phyloP scores from a whole-genome alignment of 768 basidiomycete genomes.

The Rhizopogon vinicolor region DNA sequence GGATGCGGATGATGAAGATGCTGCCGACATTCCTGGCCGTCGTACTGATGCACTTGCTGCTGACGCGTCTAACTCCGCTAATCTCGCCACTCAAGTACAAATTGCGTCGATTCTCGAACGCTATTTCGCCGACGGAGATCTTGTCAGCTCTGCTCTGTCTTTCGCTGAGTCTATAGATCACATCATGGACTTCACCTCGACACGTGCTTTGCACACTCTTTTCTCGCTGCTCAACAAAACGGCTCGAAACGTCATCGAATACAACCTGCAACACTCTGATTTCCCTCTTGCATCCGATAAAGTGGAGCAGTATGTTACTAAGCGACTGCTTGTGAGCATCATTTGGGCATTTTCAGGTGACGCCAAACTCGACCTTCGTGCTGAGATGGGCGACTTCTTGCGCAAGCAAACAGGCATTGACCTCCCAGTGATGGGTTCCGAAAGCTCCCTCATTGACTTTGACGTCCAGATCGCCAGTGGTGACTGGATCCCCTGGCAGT shows the following conservation, averaged over 20 bases:
- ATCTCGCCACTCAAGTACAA: conserved; percentile 72
- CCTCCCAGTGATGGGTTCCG: conserved; percentile 68
- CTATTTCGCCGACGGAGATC: conserved; percentile 78
- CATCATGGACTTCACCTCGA: conserved; percentile 97
- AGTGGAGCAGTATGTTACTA: conserved; percentile 87
- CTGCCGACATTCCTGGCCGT: conserved; percentile 55
- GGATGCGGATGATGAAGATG: conserved; percentile 88
- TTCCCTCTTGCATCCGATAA: conserved; percentile 85
- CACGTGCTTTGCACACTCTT: conserved; percentile 89
- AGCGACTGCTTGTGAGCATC: conserved; percentile 84
- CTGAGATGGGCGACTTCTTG: conserved; percentile 86
- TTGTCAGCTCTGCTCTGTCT: conserved; percentile 73
- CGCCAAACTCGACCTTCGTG: conserved; percentile 84
- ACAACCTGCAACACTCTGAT: conserved; percentile 92
- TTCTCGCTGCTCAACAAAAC: conserved; percentile 98
- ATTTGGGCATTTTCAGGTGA: conserved; percentile 99
- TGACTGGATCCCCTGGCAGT: conserved; percentile 91
- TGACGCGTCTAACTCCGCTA: conserved; percentile 52
- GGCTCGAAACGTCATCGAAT: conserved; percentile 87
- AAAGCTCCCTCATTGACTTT: conserved; percentile 88
- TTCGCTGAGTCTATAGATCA: conserved; percentile 88
- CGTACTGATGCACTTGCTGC: conserved; percentile 39
- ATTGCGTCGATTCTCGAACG: conserved; percentile 71
- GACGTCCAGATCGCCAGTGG: conserved; percentile 85
- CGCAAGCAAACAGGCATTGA: conserved; percentile 85